Evolutionary conservation across 305 asterid species (phyloP).

Genomic region (Rubia tinctorum): DNA sequence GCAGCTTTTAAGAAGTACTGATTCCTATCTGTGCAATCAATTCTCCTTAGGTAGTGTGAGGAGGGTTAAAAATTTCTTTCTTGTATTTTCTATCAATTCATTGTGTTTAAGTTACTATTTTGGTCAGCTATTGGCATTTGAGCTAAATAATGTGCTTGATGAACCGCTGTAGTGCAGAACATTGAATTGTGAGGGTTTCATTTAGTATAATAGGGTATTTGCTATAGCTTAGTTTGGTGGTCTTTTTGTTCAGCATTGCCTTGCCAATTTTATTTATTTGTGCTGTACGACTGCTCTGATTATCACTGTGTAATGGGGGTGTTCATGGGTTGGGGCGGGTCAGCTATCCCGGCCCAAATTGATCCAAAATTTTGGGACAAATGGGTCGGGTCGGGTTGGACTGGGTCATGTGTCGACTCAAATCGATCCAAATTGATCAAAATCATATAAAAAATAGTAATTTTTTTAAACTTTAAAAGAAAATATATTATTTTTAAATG

Average conservation of each 20-base stretch:
- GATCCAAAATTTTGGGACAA: too few species aligned
- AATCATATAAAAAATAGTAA: too few species aligned
- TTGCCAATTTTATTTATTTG: background rate
- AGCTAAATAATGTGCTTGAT: background rate
- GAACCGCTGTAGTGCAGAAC: background rate
- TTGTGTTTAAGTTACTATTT: background rate
- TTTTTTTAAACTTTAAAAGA: too few species aligned
- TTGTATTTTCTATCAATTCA: background rate
- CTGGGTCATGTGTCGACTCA: too few species aligned
- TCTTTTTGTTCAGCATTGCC: background rate
- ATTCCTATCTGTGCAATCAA: slow-evolving; percentile 22
- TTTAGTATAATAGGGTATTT: too few species aligned
- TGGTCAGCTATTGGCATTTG: background rate
- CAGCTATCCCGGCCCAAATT: too few species aligned
- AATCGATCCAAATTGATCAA: too few species aligned
- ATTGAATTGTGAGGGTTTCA: background rate
- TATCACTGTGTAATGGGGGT: background rate
- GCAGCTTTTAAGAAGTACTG: slow-evolving; percentile 27
- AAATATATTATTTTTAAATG: too few species aligned
- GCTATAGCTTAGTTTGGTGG: too few species aligned
- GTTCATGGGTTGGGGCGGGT: too few species aligned
- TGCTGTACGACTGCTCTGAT: background rate
- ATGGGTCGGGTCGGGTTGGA: too few species aligned
- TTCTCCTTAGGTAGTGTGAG: background rate
- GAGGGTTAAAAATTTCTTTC: background rate